Evolutionary conservation across 2,329 filamentous ascomycete genomes (phyloP).

Genomic region (Cladosporium cucumerinum): DNA sequence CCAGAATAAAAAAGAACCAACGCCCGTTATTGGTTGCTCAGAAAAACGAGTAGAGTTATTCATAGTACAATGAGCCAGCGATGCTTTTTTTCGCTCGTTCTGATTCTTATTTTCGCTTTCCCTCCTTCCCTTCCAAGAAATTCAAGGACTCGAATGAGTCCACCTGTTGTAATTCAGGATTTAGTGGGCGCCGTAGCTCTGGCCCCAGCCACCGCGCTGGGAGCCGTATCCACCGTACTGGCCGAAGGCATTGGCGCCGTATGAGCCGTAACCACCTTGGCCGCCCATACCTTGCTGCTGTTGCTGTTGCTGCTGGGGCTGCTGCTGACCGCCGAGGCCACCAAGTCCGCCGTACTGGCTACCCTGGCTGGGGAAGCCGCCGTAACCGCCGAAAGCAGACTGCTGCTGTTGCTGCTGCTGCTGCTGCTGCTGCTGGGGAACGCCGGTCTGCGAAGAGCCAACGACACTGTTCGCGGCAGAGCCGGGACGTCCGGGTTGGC

Average conservation of each 20-base stretch:
- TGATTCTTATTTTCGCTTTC: neutral
- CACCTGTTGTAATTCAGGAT: neutral
- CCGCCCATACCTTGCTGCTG: conserved; percentile 39
- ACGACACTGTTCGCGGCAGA: conserved; percentile 59
- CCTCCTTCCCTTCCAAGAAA: neutral
- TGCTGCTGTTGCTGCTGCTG: conserved; percentile 53
- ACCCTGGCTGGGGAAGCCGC: conserved; percentile 46
- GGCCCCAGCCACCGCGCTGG: conserved; percentile 29
- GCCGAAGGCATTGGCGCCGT: conserved; percentile 42
- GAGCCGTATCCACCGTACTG: conserved; percentile 34
- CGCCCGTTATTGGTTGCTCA: conserved; percentile 3
- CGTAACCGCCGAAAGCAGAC: conserved; percentile 56
- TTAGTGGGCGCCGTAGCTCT: conserved; percentile 31
- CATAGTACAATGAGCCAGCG: conserved; percentile 10
- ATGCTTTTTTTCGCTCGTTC: conserved; percentile 2
- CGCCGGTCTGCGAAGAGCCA: conserved; percentile 42
- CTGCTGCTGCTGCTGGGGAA: conserved; percentile 42
- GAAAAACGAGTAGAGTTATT: conserved; percentile 11
- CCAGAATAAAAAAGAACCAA: conserved; percentile 4
- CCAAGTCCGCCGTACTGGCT: conserved; percentile 53
- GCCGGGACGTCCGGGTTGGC: conserved; percentile 60
- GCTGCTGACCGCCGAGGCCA: conserved; percentile 45
- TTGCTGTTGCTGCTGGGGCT: conserved; percentile 26
- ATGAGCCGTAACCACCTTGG: conserved; percentile 43
- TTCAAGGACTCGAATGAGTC: neutral